Evolutionary conservation across 192 early-diverging fungal genomes (phyloP).

Genomic region (Umbelopsis sp.): DNA sequence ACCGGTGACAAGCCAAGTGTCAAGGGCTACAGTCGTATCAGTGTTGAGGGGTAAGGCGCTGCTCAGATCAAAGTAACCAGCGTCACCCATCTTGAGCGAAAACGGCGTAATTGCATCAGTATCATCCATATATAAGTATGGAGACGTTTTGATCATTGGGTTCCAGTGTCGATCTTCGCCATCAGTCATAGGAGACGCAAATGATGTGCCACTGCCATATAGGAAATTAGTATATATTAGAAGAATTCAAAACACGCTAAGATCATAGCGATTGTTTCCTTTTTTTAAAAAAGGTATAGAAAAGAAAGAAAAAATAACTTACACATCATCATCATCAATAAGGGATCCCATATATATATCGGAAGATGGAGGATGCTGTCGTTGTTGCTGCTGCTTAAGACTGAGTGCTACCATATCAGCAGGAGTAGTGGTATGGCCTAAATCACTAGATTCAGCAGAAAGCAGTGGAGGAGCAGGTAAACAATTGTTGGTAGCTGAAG

Average conservation of each 20-base stretch:
- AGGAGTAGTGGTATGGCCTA: background rate
- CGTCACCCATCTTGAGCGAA: constrained; percentile 6
- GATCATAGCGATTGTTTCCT: too few species aligned
- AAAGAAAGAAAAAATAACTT: background rate
- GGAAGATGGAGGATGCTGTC: background rate
- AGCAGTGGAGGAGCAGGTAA: too few species aligned
- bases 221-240: background rate
- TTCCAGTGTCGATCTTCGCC: constrained; percentile 10
- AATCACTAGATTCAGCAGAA: background rate
- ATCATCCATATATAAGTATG: constrained; percentile 12
- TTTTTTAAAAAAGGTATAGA: too few species aligned
- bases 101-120: background rate
- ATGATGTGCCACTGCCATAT: background rate
- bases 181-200: constrained; percentile 11
- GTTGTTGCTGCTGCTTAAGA: background rate
- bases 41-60: background rate
- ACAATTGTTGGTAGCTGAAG: background rate
- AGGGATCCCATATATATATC: constrained; percentile 13
- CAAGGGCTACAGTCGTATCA: background rate
- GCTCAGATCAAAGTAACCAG: constrained; percentile 12
- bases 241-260: background rate
- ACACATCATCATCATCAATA: constrained; percentile 17
- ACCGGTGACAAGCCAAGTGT: constrained; percentile 11
- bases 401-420: constrained; percentile 9
- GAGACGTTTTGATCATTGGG: background rate